phyloP scores from a whole-genome alignment of 768 basidiomycete genomes.

The Psilocybe tampanensis region DNA sequence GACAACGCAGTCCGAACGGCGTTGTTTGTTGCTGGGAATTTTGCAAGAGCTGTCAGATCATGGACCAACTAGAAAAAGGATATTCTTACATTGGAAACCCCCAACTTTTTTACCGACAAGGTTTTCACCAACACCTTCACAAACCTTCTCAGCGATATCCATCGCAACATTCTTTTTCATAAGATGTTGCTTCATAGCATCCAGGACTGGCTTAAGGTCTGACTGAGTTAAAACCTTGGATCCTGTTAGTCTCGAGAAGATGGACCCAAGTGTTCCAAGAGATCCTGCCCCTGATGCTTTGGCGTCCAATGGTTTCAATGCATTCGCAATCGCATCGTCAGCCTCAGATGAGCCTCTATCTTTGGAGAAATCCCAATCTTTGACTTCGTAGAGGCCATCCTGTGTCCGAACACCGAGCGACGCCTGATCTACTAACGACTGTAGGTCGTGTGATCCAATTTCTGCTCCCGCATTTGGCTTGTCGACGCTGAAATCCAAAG shows the following conservation, averaged over 20 bases:
- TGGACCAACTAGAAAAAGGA: neutral
- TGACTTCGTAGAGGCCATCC: conserved; percentile 68
- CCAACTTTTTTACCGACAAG: conserved; percentile 91
- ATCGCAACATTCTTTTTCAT: conserved; percentile 99
- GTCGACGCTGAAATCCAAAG: conserved; percentile 83
- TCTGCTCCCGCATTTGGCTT: conserved; percentile 41
- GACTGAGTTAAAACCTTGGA: conserved; percentile 79
- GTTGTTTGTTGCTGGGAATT: conserved; percentile 73
- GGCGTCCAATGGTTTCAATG: conserved; percentile 48
- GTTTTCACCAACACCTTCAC: conserved; percentile 89
- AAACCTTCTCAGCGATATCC: conserved; percentile 93
- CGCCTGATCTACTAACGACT: conserved; percentile 64
- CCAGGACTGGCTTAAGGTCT: conserved; percentile 86
- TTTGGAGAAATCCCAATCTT: conserved; percentile 79
- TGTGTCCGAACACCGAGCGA: conserved; percentile 77
- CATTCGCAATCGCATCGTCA: conserved; percentile 59
- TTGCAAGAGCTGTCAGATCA: conserved; percentile 6
- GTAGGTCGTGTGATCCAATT: conserved; percentile 49
- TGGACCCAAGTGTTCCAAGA: conserved; percentile 67
- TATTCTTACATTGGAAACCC: conserved; percentile 74
- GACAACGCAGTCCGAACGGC: conserved; percentile 86
- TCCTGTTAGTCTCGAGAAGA: conserved; percentile 87
- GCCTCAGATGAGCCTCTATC: conserved; percentile 36
- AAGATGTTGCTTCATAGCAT: conserved; percentile 95
- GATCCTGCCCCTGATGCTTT: conserved; percentile 41